These are phyloP conservation scores for Orbilia brochopaga DNA, from an alignment of 2,329 filamentous ascomycete species.

Conservation along the genomic window DNA sequence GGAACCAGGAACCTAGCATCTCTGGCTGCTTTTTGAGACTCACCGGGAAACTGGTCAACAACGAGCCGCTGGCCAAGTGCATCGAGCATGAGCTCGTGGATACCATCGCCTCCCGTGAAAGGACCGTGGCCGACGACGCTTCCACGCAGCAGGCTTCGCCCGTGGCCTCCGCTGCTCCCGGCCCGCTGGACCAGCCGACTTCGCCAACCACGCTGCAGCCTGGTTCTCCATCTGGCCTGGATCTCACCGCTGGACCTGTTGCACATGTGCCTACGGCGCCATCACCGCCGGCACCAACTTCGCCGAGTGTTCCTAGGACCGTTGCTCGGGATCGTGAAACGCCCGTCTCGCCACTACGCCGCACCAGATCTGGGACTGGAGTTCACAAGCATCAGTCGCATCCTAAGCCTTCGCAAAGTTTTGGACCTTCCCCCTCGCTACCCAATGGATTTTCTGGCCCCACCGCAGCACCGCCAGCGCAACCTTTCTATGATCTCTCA, in stretches of 20 bases:
- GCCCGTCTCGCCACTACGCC: constrained; percentile 22
- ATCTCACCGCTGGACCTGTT: constrained; percentile 24
- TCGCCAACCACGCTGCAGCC: constrained; percentile 31
- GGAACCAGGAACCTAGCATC: constrained; percentile 47
- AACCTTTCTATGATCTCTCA: constrained; percentile 29
- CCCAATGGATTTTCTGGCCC: constrained; percentile 35
- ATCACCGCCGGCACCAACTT: constrained; percentile 20
- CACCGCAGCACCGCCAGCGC: constrained; percentile 12
- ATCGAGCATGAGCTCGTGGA: constrained; percentile 42
- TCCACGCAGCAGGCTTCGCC: constrained; percentile 37
- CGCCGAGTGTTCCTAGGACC: constrained; percentile 33
- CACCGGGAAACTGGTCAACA: constrained; percentile 24
- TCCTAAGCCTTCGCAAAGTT: constrained; percentile 10
- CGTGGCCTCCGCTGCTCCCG: constrained; percentile 25
- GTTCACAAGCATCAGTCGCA: neutral
- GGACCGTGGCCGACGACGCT: constrained; percentile 40
- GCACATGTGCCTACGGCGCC: constrained; percentile 20
- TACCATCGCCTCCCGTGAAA: constrained; percentile 37
- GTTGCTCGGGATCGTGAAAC: constrained; percentile 25
- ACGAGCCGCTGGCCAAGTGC: constrained; percentile 25
- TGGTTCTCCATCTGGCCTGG: constrained; percentile 26
- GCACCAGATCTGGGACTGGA: constrained; percentile 21
- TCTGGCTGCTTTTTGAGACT: constrained; percentile 41
- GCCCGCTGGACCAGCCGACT: constrained; percentile 29
- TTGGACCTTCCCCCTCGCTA: constrained; percentile 27